Evolutionary conservation across 139 green algal species (phyloP), one percentile per base, ranked within the genome.

Genomic region (Cymbomonas tetramitiformis): DNA sequence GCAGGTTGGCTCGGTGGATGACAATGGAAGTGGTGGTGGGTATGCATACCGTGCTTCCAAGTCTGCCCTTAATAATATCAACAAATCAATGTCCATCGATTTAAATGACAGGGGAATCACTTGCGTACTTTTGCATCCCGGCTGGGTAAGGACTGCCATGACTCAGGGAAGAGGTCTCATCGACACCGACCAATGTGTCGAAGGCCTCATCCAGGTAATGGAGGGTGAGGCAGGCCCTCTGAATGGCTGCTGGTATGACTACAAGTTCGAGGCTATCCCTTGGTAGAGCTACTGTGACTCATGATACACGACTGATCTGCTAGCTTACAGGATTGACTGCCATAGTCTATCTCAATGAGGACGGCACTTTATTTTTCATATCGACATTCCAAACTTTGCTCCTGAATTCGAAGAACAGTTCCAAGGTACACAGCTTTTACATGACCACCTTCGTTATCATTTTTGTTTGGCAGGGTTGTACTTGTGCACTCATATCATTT

Each of bases 191-290:
- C 41, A 63, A 26, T 46, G 31, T n/a, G 55, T 43, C 3, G 6
- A 9, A 5, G 55, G 55, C 1, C 47, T 56, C 3, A 46, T 61
- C 28, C 28, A n/a, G 0, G 61, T 73, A 19, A 30, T 80, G 48
- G 75, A 83, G 38, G 59, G 56, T 26, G 38, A 59, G 25, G 41
- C 24, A 32, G 26, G 61, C 38, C 38, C 56, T 18, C 51, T 87
- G 12, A 81, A 82, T 21, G 73, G 73, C 0, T 44, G 56, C 2
- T 92, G 80, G 72, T 80, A 75, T 46, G 75, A 77, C 12, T 88
- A 71, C 47, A 69, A 71, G 3, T 70, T 73, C 1, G 46, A 82
- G 38, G 77, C 78, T 38, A 81, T 91, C 31, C 79, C 79, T n/a
- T 91, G 83, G 83, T 88, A n/a, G n/a, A n/a, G n/a, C n/a, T n/a